Evolutionary conservation across 2,329 filamentous ascomycete genomes (phyloP), one percentile per base, ranked within the genome.

Genomic region (Magnaporthiopsis incrustans): DNA sequence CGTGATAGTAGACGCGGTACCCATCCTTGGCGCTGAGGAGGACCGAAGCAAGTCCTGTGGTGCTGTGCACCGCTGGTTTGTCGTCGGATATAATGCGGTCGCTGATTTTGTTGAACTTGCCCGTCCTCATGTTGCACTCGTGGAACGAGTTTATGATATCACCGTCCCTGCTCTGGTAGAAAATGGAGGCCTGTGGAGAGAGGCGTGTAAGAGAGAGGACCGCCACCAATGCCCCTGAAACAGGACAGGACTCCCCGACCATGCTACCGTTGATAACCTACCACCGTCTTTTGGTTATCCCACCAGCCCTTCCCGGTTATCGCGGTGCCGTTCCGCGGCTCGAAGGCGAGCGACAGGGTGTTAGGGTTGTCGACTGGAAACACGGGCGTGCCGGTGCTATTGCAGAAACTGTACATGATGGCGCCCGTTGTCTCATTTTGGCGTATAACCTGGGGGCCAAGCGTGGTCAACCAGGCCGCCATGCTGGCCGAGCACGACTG

Each of bases 1-100:
- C 75, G 66, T 77, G 75, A 64, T 73, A 78, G 67, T 73, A 77
- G 15, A 78, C 67, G 14, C 76, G 75, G 59, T 77, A 77, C 30
- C 76, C 76, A 2, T 69, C 65, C 8, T 67, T 67, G 1, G 65
- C 64, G 18, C 74, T 73, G 10, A 77, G 71, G n/a, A 76, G 66
- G 4, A 76, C 66, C 1, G 68, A 70, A 7, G 72, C 67, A 15
- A 78, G 64, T 4, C 72, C 73, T 0, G 75, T 73, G 58, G 69
- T 68, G 53, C 66, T 61, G 33, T 74, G 69, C 7, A 74, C 66
- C 6, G 70, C 66, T 8, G 70, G 67, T 7, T 69, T 67, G 3
- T 66, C 67, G 0, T 26, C 58, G 12, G 74, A 76, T 65, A 76
- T 70, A 56, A 72, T 61, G 60, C 68, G 75, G 64, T 71, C 73